Conservation (phyloP, 768 basidiomycete genomes). For the Coprinopsis sp. region DNA sequence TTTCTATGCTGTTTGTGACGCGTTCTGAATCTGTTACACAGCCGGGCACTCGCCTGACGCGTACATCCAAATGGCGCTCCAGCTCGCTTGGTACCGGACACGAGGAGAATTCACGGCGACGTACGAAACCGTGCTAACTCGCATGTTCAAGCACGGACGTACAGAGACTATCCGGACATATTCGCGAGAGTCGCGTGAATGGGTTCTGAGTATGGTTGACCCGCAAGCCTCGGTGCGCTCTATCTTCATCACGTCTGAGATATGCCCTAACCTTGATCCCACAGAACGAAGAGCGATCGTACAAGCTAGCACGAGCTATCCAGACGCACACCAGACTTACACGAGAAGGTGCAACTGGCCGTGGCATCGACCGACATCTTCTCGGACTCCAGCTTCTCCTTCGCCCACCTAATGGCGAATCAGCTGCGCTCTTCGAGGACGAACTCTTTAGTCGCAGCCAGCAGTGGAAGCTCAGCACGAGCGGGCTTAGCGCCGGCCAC, state of each 20-base stretch:
- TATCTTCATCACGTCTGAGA: not conserved
- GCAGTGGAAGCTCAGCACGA: conserved; percentile 87
- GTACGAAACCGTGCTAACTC: conserved; percentile 89
- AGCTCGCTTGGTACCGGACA: conserved; percentile 85
- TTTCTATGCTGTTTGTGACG: not conserved
- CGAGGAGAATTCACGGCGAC: conserved; percentile 78
- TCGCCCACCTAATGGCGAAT: conserved; percentile 47
- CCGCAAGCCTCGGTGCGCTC: conserved; percentile 40
- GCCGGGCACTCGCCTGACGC: conserved; percentile 65
- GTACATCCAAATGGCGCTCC: conserved; percentile 87
- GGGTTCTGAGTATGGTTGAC: conserved; percentile 73
- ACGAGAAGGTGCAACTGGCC: conserved; percentile 72
- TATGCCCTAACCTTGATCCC: conserved; percentile 23
- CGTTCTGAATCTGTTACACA: conserved; percentile 8
- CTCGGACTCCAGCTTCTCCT: conserved; percentile 75
- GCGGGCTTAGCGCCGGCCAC: conserved; percentile 81
- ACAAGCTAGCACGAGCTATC: conserved; percentile 62
- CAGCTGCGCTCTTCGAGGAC: conserved; percentile 69
- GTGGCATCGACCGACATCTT: conserved; percentile 88
- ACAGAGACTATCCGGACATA: conserved; percentile 86
- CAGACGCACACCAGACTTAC: conserved; percentile 67
- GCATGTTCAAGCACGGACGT: conserved; percentile 80
- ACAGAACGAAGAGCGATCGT: conserved; percentile 25
- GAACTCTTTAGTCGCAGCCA: conserved; percentile 67
- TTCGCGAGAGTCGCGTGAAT: conserved; percentile 66